Conservation (phyloP, 2,329 filamentous ascomycete species). For the Paraphaeosphaeria sporulosa region DNA sequence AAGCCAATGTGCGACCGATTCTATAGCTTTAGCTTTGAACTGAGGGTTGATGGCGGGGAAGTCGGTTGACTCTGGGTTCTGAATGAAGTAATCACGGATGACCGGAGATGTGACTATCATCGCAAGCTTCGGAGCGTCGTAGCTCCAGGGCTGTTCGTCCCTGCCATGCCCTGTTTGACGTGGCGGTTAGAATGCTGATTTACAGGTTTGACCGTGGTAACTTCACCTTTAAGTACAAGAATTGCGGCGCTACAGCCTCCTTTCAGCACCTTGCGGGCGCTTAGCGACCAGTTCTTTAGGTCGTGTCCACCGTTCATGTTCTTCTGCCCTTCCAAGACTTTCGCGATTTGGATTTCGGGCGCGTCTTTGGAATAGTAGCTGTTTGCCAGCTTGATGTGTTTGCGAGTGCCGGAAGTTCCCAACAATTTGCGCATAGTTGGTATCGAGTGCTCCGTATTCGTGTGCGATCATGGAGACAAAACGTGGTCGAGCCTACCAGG, state of each 20-base stretch:
- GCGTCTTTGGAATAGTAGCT: not conserved
- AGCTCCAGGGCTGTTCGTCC: not conserved
- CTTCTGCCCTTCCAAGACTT: not conserved
- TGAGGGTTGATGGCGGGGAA: not conserved
- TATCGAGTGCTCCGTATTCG: not conserved
- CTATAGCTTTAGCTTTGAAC: not conserved
- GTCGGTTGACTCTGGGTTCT: not conserved
- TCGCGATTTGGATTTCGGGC: not conserved
- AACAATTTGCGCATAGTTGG: not conserved
- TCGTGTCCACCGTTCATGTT: not conserved
- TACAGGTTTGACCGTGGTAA: too few relatives aligned
- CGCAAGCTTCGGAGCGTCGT: slow-evolving; percentile 3
- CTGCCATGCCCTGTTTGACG: not conserved
- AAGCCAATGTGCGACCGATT: not conserved
- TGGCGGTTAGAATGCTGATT: too few relatives aligned
- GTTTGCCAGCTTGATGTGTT: not conserved
- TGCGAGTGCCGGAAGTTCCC: not conserved
- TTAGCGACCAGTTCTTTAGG: not conserved
- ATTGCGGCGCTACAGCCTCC: not conserved
- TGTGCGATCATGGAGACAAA: not conserved
- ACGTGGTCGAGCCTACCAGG: not conserved
- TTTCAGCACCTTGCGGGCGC: not conserved
- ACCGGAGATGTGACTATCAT: not conserved
- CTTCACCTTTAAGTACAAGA: not conserved
- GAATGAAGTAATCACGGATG: not conserved